phyloP scores from a whole-genome alignment of 768 basidiomycete genomes.

The Kondoa subrosea region DNA sequence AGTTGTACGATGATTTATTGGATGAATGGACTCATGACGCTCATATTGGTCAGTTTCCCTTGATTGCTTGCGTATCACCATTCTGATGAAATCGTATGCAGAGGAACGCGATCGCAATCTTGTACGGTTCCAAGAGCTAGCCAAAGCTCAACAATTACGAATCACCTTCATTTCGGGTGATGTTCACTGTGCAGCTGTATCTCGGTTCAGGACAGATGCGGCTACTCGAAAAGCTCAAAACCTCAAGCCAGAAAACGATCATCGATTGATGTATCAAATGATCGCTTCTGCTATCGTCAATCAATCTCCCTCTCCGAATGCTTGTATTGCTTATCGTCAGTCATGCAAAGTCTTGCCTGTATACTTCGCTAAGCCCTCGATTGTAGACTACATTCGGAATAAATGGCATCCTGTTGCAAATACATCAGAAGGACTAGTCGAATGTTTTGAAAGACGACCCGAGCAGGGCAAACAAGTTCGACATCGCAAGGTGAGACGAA shows the following conservation, averaged over 20 bases:
- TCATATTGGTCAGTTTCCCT: neutral
- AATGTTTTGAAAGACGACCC: constrained; percentile 18
- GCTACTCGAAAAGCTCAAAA: neutral
- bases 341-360: neutral
- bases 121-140: constrained; percentile 13
- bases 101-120: constrained; percentile 14
- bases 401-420: constrained; percentile 16
- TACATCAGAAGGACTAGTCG: constrained; percentile 14
- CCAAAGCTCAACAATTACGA: constrained; percentile 10
- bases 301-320: constrained; percentile 15
- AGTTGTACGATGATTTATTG: constrained; percentile 15
- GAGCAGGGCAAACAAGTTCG: constrained; percentile 18
- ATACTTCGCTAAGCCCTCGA: constrained; percentile 13
- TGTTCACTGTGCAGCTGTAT: constrained; percentile 15
- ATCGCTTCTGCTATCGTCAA: constrained; percentile 19
- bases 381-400: constrained; percentile 17
- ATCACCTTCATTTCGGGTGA: constrained; percentile 16
- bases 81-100: constrained; percentile 8
- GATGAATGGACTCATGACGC: neutral
- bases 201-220: constrained; percentile 16
- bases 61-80: no score
- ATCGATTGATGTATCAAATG: constrained; percentile 17
- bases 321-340: constrained; percentile 8
- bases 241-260: constrained; percentile 14
- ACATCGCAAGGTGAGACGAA: constrained; percentile 9